Base-by-base conservation (phyloP, 257 asterid species). In the Linaria vulgaris region DNA sequence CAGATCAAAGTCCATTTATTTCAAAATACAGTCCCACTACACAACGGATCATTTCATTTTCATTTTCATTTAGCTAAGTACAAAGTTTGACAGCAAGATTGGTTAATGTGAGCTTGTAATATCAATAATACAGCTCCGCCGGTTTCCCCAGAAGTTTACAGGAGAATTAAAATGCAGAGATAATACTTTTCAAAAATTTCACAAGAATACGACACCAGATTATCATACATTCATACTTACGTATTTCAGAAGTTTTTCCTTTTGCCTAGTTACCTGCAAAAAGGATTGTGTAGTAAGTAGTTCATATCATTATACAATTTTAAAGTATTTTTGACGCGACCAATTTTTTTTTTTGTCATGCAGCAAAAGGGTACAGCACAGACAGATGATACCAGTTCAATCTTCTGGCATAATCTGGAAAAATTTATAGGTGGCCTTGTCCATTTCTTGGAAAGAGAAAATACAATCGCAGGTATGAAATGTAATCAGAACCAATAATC, bases 211-310 rank as follows among this genome's bases (percentile, higher is more conserved):
- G 41, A 11, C 44, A 52, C 51, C 16, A 10, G 57, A 44, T 1
- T 1, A 34, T 27, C 34, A 27, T 27, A 27, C 6, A 27, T 27
- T 27, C 34, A 27, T 34, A 34, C 10, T 3, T 34, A 34, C 41
- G 10, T 34, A 34, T 34, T 48, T 53, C 68, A 17, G 51, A 61
- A 66, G 65, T 67, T 52, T 45, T 65, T 60, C 66, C 13, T 37
- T 58, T 15, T 51, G 43, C 63, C 16, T 24, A 51, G 63, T 22
- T 3, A 56, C 63, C 79, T 77, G 78, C 77, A 69, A 9, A 25
- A 49, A 24, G 51, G 49, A 61, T 19, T 56, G 16, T 48, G 39
- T 41, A 23, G 52, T 49, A 39, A 52, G 72, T 44, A 55, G n/a
- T n/a, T n/a, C n/a, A n/a, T n/a, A n/a, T n/a, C n/a, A n/a, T n/a